Evolutionary conservation across 2,329 filamentous ascomycete species (phyloP).

Genomic region (Fusarium phyllophilum): DNA sequence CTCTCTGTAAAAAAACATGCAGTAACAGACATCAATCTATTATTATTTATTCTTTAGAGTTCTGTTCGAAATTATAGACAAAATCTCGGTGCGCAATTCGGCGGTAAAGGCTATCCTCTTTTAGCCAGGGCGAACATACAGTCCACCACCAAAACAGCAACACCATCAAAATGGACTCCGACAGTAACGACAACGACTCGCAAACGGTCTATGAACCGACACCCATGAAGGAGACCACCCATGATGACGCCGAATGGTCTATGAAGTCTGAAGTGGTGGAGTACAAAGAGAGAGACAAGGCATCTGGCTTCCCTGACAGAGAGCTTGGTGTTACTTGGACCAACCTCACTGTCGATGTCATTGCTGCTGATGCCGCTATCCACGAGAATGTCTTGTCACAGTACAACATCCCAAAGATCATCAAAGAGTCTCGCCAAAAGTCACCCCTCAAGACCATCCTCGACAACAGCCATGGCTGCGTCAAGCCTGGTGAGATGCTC

Average conservation of each 20-base stretch:
- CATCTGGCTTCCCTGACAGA: constrained; percentile 58
- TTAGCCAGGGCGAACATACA: constrained; percentile 4
- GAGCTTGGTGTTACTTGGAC: constrained; percentile 73
- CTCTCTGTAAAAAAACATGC: not conserved
- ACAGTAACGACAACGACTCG: constrained; percentile 37
- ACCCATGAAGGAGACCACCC: constrained; percentile 5
- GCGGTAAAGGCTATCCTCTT: constrained; percentile 9
- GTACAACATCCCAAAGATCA: constrained; percentile 64
- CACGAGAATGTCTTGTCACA: constrained; percentile 73
- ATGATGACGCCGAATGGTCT: constrained; percentile 52
- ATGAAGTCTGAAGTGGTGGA: constrained; percentile 60
- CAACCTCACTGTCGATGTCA: constrained; percentile 70
- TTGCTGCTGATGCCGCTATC: constrained; percentile 69
- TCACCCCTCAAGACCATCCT: constrained; percentile 72
- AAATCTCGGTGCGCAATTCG: not conserved
- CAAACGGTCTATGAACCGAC: constrained; percentile 40
- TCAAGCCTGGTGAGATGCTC: constrained; percentile 78
- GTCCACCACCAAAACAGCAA: constrained; percentile 1
- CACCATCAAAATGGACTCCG: constrained; percentile 43
- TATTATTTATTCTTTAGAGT: not conserved
- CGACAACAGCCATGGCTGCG: constrained; percentile 72
- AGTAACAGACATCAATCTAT: not conserved
- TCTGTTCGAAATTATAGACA: not conserved
- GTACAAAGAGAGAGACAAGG: constrained; percentile 54
- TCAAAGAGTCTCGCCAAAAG: constrained; percentile 63